These are phyloP conservation scores for Cryphonectria radicalis DNA, from an alignment of 2,329 filamentous ascomycete genomes.

Conservation along the genomic window DNA sequence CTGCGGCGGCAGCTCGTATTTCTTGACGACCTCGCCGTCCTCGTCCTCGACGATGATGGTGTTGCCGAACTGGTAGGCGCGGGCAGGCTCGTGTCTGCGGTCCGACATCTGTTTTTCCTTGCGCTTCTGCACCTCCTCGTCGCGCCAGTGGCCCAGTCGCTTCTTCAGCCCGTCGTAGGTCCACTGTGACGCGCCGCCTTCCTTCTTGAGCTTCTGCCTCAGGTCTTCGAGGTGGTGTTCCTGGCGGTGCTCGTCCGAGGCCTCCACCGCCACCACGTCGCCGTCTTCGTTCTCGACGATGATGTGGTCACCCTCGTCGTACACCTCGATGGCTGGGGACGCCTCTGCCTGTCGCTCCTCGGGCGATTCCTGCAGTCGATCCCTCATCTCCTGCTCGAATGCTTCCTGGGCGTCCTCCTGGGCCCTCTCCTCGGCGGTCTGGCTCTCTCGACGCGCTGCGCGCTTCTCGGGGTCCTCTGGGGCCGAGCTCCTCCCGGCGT, in stretches of 20 bases:
- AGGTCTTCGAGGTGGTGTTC: conserved; percentile 33
- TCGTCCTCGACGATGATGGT: conserved; percentile 88
- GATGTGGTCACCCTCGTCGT: conserved; percentile 78
- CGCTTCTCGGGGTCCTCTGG: conserved; percentile 34
- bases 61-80: conserved; percentile 84
- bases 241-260: conserved; percentile 36
- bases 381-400: conserved; percentile 36
- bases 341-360: conserved; percentile 19
- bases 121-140: conserved; percentile 64
- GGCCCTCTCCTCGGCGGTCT: conserved; percentile 29
- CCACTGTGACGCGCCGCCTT: conserved; percentile 44
- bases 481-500: conserved; percentile 30
- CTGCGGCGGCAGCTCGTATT: conserved; percentile 72
- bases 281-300: conserved; percentile 86
- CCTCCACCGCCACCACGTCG: conserved; percentile 75
- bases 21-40: conserved; percentile 84
- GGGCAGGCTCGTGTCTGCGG: conserved; percentile 70
- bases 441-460: conserved; percentile 28
- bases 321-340: conserved; percentile 63
- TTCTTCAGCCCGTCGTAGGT: conserved; percentile 53
- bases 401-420: conserved; percentile 31
- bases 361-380: conserved; percentile 6
- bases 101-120: conserved; percentile 62
- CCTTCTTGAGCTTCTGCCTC: conserved; percentile 41
- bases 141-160: conserved; percentile 55